Evolutionary conservation across 1,139 yeast species (phyloP).

Genomic region (Chernovozyma sophiae-reginae): DNA sequence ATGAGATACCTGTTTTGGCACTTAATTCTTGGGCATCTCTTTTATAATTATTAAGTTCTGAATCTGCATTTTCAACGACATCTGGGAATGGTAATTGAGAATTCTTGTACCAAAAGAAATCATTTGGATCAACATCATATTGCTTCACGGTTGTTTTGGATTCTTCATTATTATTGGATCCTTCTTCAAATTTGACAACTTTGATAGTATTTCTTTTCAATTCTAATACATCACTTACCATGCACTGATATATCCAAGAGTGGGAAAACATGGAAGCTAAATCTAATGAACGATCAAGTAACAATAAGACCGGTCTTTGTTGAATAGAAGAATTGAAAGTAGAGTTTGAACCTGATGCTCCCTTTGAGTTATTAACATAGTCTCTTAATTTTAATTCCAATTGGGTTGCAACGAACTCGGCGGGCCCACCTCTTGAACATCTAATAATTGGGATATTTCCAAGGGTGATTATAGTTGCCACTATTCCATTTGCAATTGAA

Average conservation of each 20-base stretch:
- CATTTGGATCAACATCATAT: conserved; percentile 87
- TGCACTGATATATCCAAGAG: conserved; percentile 96
- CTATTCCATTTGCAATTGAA: conserved; percentile 70
- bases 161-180: conserved; percentile 2
- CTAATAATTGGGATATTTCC: conserved; percentile 85
- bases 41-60: conserved; percentile 75
- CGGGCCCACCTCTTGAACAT: conserved; percentile 91
- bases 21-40: conserved; percentile 86
- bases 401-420: conserved; percentile 87
- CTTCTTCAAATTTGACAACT: conserved; percentile 27
- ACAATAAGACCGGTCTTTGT: conserved; percentile 71
- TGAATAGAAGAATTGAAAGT: conserved; percentile 21
- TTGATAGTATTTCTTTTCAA: conserved; percentile 70
- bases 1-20: conserved; percentile 66
- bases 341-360: conserved; percentile 11
- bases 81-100: conserved; percentile 93
- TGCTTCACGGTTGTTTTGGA: conserved; percentile 39
- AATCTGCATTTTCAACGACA: conserved; percentile 93
- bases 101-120: conserved; percentile 86
- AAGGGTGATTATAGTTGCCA: conserved; percentile 73
- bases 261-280: conserved; percentile 92
- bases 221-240: conserved; percentile 88
- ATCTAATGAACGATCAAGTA: conserved; percentile 86
- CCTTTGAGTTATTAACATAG: conserved; percentile 63
- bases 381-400: conserved; percentile 81